A percentile compares a stretch with the other conserved stretches of the same genome.
Evolutionary conservation across 371 early-diverging fungal genomes (phyloP).

Genomic region (Mortierella sp.): DNA sequence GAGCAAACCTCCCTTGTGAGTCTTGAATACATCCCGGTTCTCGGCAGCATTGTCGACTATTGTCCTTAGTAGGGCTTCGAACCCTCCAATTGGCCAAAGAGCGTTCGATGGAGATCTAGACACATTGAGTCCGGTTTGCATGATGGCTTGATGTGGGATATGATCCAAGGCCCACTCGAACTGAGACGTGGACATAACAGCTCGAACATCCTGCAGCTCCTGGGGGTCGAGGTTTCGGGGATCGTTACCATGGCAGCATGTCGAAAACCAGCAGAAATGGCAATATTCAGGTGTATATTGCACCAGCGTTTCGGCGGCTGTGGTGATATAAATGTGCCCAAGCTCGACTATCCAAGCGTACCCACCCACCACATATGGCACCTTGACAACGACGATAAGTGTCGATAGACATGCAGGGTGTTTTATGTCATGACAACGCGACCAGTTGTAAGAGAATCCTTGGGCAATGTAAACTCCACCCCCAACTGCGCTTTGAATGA

Average conservation of each 20-base stretch:
- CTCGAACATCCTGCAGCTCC: slow-evolving; percentile 7
- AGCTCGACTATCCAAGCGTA: background rate
- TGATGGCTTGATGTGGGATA: too few relatives aligned
- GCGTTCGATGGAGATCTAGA: too few relatives aligned
- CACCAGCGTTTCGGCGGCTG: slow-evolving; percentile 5
- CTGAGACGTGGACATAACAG: slow-evolving; percentile 12
- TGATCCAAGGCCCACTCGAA: slow-evolving; percentile 5
- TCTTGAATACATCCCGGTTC: slow-evolving; percentile 28
- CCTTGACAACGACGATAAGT: too few relatives aligned
- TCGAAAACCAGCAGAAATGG: slow-evolving; percentile 18
- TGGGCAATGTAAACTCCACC: slow-evolving; percentile 14
- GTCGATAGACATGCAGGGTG: too few relatives aligned
- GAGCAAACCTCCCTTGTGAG: slow-evolving; percentile 6
- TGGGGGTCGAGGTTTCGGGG: background rate
- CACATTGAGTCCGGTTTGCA: too few relatives aligned
- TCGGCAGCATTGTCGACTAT: slow-evolving; percentile 17
- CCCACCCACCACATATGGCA: too few relatives aligned
- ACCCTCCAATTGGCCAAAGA: too few relatives aligned
- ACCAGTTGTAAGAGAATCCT: slow-evolving; percentile 10
- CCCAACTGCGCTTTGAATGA: slow-evolving; percentile 6
- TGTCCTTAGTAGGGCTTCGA: background rate
- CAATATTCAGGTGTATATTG: slow-evolving; percentile 7
- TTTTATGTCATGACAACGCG: slow-evolving; percentile 1
- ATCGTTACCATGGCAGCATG: slow-evolving; percentile 24
- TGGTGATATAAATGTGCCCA: slow-evolving; percentile 4